Base-by-base conservation (phyloP, 495 filamentous ascomycete genomes). In the Neurospora sublineolata region DNA sequence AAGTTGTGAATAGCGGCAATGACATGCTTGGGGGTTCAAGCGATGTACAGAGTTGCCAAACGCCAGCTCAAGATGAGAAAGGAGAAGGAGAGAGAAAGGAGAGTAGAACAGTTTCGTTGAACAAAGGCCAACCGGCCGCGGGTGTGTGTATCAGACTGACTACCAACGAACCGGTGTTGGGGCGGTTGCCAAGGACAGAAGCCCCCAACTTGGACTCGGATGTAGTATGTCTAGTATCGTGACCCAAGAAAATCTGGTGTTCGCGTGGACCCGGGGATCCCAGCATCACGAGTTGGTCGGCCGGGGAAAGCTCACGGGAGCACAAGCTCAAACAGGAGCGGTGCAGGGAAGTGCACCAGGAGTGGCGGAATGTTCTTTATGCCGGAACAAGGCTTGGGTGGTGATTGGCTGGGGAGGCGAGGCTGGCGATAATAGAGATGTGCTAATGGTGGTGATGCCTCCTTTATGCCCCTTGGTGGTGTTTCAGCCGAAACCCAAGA, bases 401-500 rank as follows among this genome's bases (percentile, higher is more conserved):
- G 12, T 64, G 69, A 80, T 80, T 81, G 80, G 80, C 10, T 27
- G 46, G 37, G 18, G 16, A 11, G 37, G 73, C 80, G 76, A 82
- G 80, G 79, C 79, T 80, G 77, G 73, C 75, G 75, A 74, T 74
- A 60, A 7, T 16, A 30, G 52, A 60, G 52, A 8, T 60, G 52
- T 60, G 72, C 70, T 70, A 58, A 58, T 36, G 71, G 72, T 72
- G 38, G 36, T 39, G 69, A 70, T 68, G 20, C 38, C 67, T 69
- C 46, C 58, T 38, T 27, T 27, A 73, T 68, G 75, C 74, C 42
- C 78, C 76, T 73, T 71, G 58, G 71, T 40, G 67, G 71, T 75
- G 80, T 82, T 82, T 82, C 80, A 80, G 74, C 69, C 77, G 80
- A 81, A 80, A 80, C 80, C 73, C 52, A 60, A 74, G 72, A 68